phyloP scores from a whole-genome alignment of 176 grass and related monocot genomes.

The Chrysopogon serrulatus region DNA sequence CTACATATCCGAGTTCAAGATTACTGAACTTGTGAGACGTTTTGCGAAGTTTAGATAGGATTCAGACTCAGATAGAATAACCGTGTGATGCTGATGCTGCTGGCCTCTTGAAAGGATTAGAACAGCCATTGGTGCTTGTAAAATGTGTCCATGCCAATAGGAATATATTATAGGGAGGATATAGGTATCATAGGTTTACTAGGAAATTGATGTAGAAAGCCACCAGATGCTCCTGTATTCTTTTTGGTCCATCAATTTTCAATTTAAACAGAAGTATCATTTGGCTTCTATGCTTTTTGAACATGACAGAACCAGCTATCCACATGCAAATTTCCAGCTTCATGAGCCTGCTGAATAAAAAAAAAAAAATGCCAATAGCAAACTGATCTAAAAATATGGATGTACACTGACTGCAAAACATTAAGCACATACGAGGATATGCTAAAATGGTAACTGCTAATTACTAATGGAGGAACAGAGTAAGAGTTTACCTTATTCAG shows the following conservation, averaged over 20 bases:
- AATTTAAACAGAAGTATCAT: constrained; percentile 16
- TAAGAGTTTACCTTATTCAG: neutral
- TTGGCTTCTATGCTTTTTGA: constrained; percentile 16
- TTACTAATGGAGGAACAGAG: neutral
- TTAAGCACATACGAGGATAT: neutral
- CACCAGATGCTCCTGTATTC: constrained; percentile 30
- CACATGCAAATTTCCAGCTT: neutral
- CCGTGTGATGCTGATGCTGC: constrained; percentile 10
- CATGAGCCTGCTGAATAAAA: neutral
- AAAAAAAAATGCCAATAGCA: neutral
- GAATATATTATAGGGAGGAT: constrained; percentile 26
- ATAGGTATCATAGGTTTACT: constrained; percentile 30
- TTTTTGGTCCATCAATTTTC: constrained; percentile 26
- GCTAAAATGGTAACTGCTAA: neutral
- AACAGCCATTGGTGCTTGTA: constrained; percentile 31
- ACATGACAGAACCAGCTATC: neutral
- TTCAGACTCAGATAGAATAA: constrained; percentile 23
- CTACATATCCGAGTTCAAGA: constrained; percentile 71
- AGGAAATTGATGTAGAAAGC: constrained; percentile 27
- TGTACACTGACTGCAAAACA: neutral
- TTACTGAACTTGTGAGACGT: constrained; percentile 40
- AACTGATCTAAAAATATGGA: neutral
- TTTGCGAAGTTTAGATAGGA: constrained; percentile 42
- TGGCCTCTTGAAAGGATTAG: constrained; percentile 22
- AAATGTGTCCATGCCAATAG: constrained; percentile 26